These are phyloP conservation scores for Sporobolomyces roseus DNA, from an alignment of 768 basidiomycete species.

Conservation along the genomic window DNA sequence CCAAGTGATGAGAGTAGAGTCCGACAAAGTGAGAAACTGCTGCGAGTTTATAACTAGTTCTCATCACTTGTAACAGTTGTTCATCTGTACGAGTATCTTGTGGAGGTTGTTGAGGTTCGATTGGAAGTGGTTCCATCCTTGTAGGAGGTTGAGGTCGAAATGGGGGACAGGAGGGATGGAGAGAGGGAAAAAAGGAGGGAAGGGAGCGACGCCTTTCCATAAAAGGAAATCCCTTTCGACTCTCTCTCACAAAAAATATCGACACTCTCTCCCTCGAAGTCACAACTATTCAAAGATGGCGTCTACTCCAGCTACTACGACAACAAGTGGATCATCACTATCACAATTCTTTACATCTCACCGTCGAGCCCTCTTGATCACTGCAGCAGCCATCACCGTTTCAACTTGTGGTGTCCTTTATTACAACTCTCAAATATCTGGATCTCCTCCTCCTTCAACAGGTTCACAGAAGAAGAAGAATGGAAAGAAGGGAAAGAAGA, in stretches of 20 bases:
- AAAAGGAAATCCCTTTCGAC: too few species aligned
- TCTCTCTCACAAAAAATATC: background rate
- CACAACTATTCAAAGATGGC: background rate
- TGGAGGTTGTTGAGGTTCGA: too few species aligned
- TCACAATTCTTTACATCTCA: slow-evolving; percentile 15
- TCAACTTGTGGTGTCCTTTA: slow-evolving; percentile 72
- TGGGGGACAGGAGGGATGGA: background rate
- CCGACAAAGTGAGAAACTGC: slow-evolving; percentile 28
- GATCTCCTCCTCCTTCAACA: slow-evolving; percentile 46
- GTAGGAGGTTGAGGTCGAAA: background rate
- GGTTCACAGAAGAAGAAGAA: slow-evolving; percentile 53
- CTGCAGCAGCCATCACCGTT: slow-evolving; percentile 63
- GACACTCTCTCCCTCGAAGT: background rate
- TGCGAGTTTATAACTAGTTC: slow-evolving; percentile 16
- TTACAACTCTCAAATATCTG: slow-evolving; percentile 43
- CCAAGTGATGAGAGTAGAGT: slow-evolving; percentile 32
- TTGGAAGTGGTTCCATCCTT: background rate
- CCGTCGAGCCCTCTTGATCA: slow-evolving; percentile 54
- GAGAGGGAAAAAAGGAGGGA: background rate
- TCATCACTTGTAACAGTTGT: background rate
- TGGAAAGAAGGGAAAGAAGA: slow-evolving; percentile 47
- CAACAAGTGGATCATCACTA: background rate
- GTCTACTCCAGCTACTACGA: background rate
- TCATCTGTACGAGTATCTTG: too few species aligned
- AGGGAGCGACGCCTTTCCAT: too few species aligned